phyloP scores from a whole-genome alignment of 129 eudicot genomes.

The Escallonia herrerae region DNA sequence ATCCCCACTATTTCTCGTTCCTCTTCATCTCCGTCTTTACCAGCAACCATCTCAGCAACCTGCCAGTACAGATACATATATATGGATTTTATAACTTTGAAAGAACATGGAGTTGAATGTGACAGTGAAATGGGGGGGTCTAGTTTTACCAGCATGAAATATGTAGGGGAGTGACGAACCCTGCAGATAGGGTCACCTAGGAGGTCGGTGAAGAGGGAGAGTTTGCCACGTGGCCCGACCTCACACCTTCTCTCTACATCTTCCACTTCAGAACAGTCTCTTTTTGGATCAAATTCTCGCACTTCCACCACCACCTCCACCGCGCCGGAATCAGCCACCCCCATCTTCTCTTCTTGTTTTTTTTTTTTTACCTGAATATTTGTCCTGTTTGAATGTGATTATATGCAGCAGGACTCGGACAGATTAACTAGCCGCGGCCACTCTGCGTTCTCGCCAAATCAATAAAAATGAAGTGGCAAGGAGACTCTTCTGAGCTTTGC shows the following conservation, averaged over 20 bases:
- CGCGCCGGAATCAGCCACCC: constrained; percentile 8
- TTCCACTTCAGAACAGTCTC: constrained; percentile 50
- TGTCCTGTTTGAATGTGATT: too few relatives aligned
- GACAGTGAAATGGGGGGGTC: too few relatives aligned
- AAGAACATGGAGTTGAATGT: too few relatives aligned
- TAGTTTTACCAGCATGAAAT: constrained; percentile 73
- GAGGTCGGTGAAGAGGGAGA: constrained; percentile 83
- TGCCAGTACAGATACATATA: constrained; percentile 12
- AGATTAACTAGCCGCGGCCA: too few relatives aligned
- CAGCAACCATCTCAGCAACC: constrained; percentile 81
- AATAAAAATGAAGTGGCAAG: too few relatives aligned
- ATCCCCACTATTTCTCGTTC: constrained; percentile 71
- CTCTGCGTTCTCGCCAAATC: too few relatives aligned
- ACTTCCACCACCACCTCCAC: constrained; percentile 29
- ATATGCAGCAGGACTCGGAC: too few relatives aligned
- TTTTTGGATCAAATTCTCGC: constrained; percentile 52
- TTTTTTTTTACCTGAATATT: too few relatives aligned
- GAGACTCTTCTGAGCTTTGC: too few relatives aligned
- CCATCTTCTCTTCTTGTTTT: constrained; percentile 21
- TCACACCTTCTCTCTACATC: constrained; percentile 85
- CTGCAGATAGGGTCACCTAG: constrained; percentile 96
- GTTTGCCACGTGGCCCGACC: constrained; percentile 74
- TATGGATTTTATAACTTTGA: too few relatives aligned
- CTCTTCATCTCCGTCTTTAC: constrained; percentile 14
- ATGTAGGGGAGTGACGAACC: constrained; percentile 85